These are phyloP conservation scores for Dactylellina leptospora DNA, from an alignment of 2,329 filamentous ascomycete genomes.

Conservation along the genomic window DNA sequence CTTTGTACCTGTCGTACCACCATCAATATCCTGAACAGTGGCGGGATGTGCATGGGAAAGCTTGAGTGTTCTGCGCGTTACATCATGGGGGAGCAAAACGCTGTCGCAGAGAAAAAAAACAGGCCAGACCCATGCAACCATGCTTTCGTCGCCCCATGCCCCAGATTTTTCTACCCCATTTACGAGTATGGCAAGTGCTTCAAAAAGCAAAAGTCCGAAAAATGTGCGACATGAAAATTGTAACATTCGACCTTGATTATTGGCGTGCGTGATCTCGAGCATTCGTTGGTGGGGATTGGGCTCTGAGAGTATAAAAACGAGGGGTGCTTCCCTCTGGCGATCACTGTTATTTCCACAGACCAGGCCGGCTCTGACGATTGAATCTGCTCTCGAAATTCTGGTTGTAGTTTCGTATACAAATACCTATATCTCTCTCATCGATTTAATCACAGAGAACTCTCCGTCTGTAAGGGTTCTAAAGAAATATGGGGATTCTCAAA, in stretches of 20 bases:
- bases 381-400: background rate
- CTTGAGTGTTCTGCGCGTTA: conserved; percentile 30
- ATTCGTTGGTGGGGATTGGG: background rate
- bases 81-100: conserved; percentile 34
- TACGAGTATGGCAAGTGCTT: conserved; percentile 24
- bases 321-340: conserved; percentile 7
- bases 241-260: conserved; percentile 25
- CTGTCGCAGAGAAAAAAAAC: conserved; percentile 22
- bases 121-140: conserved; percentile 23
- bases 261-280: conserved; percentile 3
- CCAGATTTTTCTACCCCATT: conserved; percentile 20
- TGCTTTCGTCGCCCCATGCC: conserved; percentile 28
- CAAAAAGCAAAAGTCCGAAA: conserved; percentile 26
- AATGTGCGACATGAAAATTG: conserved; percentile 33
- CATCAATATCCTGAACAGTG: background rate
- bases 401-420: background rate
- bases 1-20: conserved; percentile 6
- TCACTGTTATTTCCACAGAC: conserved; percentile 16
- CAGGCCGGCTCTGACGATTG: conserved; percentile 4
- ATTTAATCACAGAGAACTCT: background rate
- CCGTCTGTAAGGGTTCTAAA: background rate
- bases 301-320: conserved; percentile 36
- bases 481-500: background rate
- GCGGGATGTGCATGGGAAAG: conserved; percentile 19
- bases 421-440: conserved; percentile 2